Base-by-base conservation (phyloP, 129 eudicot genomes). In the Lactuca sativa region DNA sequence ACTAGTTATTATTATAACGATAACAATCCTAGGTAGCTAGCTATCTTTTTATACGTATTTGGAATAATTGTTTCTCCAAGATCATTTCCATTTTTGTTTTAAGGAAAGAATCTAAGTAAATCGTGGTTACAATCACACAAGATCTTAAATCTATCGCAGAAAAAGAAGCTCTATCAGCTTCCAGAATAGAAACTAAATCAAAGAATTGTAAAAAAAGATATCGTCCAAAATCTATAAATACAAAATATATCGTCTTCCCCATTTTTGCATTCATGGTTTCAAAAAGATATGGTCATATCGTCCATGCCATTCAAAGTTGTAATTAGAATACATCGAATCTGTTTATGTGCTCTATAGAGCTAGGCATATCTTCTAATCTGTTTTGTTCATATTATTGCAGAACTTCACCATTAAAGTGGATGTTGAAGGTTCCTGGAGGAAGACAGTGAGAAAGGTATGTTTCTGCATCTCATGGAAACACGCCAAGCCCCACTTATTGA, bases 381-480 rank as follows among this genome's bases (percentile, higher is more conserved):
- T 37, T 6, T 62, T 8, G 49, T 8, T 30, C 43, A 3, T 56
- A 38, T 61, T 34, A 37, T 21, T 72, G 67, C 74, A 83, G 82
- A 76, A 73, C 47, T 72, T 79, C 72, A 47, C 76, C 34, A 37
- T 82, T 55, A 73, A 69, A 52, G 82, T 78, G 69, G 38, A 74
- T 12, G 40, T 41, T 36, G 49, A 43, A 43, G 13, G 49, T 43
- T 43, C 13, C 13, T 43, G 49, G 49, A 43, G 3, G 3, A 9
- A 2, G 3, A 43, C 14, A 43, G 4, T 43, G 49, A 43, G 2
- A 43, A 9, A 43, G 13, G 49, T 43, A 43, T 43, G 14, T 43
- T 43, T 44, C 30, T 25, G 30, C 30, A 25, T 25, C 30, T 25
- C 2, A 25, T 25, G 30, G 30, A 1, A 25, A 25, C 30, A 25